Percentiles rank a stretch among this genome's conserved stretches.
These are phyloP conservation scores for Cutaneotrichosporon sp. DNA, from an alignment of 1,284 basidiomycete species.

Conservation along the genomic window DNA sequence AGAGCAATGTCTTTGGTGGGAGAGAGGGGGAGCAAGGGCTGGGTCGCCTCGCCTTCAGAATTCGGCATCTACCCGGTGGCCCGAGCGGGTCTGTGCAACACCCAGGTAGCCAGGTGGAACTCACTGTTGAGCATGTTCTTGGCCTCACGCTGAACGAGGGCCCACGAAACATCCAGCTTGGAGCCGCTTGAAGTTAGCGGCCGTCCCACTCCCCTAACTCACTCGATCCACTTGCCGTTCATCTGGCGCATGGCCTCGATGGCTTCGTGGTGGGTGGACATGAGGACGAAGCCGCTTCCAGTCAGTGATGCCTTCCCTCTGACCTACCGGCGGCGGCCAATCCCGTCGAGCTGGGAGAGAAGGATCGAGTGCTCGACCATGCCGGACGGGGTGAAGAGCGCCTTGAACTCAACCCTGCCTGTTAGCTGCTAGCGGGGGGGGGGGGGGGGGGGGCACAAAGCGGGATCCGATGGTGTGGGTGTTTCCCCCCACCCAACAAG, in stretches of 20 bases:
- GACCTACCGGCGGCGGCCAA: slow-evolving; percentile 39
- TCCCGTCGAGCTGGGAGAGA: slow-evolving; percentile 46
- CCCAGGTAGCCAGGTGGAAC: slow-evolving; percentile 4
- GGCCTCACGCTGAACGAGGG: slow-evolving; percentile 47
- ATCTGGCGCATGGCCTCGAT: slow-evolving; percentile 36
- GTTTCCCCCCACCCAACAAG: no score
- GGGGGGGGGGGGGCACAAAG: no score
- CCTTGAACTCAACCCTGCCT: slow-evolving; percentile 41
- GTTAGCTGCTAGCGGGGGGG: no score
- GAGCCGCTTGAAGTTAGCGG: slow-evolving; percentile 31
- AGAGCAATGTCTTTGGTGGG: no score
- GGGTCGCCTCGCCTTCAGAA: no score
- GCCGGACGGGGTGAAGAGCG: slow-evolving; percentile 37
- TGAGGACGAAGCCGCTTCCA: slow-evolving; percentile 45
- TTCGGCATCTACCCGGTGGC: no score
- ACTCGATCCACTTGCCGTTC: slow-evolving; percentile 45
- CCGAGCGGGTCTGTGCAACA: no score
- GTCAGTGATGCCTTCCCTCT: slow-evolving; percentile 3
- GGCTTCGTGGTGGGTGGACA: slow-evolving; percentile 44
- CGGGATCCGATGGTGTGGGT: no score
- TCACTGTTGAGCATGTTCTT: slow-evolving; percentile 34
- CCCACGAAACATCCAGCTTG: slow-evolving; percentile 50
- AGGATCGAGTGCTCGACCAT: slow-evolving; percentile 48
- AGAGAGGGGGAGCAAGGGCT: no score
- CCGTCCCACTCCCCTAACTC: no score